Evolutionary conservation across 805 yeast genomes (phyloP), one percentile per base, ranked within the genome.

Genomic region (Saccharomycopsis selenospora): DNA sequence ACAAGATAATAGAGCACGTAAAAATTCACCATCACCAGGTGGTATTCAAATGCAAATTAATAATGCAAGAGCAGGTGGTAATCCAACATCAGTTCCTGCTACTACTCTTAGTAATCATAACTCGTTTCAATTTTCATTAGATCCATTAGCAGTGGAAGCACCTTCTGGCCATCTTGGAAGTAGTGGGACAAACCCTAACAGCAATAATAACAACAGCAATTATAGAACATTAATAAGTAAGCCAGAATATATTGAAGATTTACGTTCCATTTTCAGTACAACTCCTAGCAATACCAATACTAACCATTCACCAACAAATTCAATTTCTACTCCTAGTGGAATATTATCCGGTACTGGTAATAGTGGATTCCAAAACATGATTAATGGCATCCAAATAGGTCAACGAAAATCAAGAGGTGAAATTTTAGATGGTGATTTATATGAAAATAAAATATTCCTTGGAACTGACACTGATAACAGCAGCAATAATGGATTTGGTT

Each of bases 71-170:
- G n/a, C n/a, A n/a, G n/a, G n/a, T n/a, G n/a, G n/a, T n/a, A n/a
- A 20, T 3, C 24, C 42, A 10, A 11, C 6, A 8, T 10, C 10
- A n/a, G n/a, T n/a, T n/a, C n/a, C n/a, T n/a, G n/a, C n/a, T n/a
- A 55, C 49, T 13, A 54, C 65, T 54, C 48, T 56, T 29, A 42
- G 29, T 44, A 25, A 59, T 20, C 52, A 57, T 25, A 54, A 57
- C 40, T 55, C 58, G n/a, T 64, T 63, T 47, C 56, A 61, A 24
- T 74, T 74, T 51, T 59, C 70, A 42, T 62, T 73, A 25, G 75
- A 72, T 50, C 76, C 77, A 2, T 58, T 73, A 49, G 76, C 76
- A 0, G 68, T 70, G 50, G 80, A 75, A 46, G 77, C 75, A 4
- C 68, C 71, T 10, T 41, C 48, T 1, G 52, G 46, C 2, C 42